Base-by-base conservation (phyloP, 2,329 filamentous ascomycete species). In the Albifimbria verrucaria region DNA sequence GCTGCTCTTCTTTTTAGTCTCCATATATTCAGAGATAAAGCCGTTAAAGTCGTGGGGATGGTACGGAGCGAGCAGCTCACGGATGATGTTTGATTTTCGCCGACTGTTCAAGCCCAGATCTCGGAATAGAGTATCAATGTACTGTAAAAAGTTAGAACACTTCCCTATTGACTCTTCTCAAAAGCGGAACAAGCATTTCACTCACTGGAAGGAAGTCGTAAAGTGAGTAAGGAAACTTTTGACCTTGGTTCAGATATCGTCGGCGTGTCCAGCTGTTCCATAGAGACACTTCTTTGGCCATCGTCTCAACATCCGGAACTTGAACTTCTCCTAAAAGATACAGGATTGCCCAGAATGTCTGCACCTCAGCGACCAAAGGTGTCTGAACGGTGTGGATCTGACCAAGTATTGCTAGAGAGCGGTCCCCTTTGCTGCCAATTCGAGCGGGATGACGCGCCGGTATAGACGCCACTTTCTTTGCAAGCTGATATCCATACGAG, bases 311-410 rank as follows among this genome's bases (percentile, higher is more conserved):
- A 22, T 50, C 39, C 2, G 49, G 49, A 1, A 50, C 39, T 17
- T 50, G 39, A n/a, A 50, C 45, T 6, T 44, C 41, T 17, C 41
- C 41, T 39, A 26, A 15, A 12, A 50, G 36, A 44, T 50, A 50
- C 20, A 25, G 36, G 18, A 50, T 39, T n/a, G 49, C 49, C 49
- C 49, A 50, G n/a, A 50, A 39, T 25, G 49, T 24, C 23, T 50
- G 49, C 23, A 50, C 36, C 25, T 50, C 49, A 2, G 49, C 44
- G 7, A 50, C 39, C 21, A 44, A n/a, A 9, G 49, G 49, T 17
- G 49, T 50, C 18, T 50, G 49, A 17, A 44, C 39, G 9, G 49
- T 50, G 49, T 50, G 49, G 15, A 50, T 50, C 23, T 50, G 49
- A 24, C 49, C 49, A 15, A 50, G 49, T 17, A 50, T 44, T 3